Conservation (phyloP, 208 protist genomes). For the Leishmania martiniquensis region DNA sequence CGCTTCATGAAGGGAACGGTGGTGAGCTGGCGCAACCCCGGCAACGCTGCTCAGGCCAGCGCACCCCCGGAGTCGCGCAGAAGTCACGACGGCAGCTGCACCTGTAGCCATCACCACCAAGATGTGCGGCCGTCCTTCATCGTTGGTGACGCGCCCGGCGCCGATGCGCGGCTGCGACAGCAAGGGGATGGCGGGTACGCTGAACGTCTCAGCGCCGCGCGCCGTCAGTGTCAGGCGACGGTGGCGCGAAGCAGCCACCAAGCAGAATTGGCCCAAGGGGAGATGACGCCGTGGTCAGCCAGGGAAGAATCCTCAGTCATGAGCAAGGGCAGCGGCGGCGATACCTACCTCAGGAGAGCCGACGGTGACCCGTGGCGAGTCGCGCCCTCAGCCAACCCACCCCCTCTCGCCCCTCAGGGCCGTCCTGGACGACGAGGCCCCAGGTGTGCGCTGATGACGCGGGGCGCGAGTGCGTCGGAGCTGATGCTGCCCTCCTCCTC, state of each 20-base stretch:
- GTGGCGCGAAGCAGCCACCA: neutral
- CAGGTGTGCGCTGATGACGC: slow-evolving; percentile 8
- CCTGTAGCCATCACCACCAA: slow-evolving; percentile 5
- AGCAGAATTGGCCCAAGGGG: neutral
- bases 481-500: slow-evolving; percentile 23
- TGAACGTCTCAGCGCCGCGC: slow-evolving; percentile 19
- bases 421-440: neutral
- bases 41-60: neutral
- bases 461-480: slow-evolving; percentile 9
- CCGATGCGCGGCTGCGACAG: neutral
- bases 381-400: neutral
- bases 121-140: slow-evolving; percentile 28
- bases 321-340: slow-evolving; percentile 13
- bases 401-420: neutral
- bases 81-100: neutral
- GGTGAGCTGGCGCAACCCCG: slow-evolving; percentile 1
- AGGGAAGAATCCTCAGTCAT: neutral
- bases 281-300: slow-evolving; percentile 15
- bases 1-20: slow-evolving; percentile 3
- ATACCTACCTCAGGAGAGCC: neutral
- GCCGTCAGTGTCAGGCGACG: neutral
- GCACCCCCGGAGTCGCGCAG: neutral
- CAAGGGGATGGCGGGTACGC: slow-evolving; percentile 13
- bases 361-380: neutral
- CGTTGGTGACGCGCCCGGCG: neutral